phyloP scores from a whole-genome alignment of 352 stramenopile species.

The Phytophthora cajani region DNA sequence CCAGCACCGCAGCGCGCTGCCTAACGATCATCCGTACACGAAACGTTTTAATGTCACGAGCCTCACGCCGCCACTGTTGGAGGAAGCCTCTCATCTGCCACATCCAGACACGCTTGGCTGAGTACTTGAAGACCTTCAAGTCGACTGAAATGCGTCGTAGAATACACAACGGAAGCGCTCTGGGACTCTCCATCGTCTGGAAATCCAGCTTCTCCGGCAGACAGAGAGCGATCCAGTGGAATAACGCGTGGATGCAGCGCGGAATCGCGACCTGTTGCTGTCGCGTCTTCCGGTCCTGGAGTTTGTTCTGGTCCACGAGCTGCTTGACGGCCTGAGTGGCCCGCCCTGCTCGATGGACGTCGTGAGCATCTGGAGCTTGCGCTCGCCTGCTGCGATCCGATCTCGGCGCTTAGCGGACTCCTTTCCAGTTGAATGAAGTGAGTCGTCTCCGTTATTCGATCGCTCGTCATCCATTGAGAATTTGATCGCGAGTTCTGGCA shows the following conservation, averaged over 20 bases:
- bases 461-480: neutral
- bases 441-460: neutral
- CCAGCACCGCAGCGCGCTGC: conserved; percentile 33
- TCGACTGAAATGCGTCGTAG: conserved; percentile 37
- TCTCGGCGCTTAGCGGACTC: neutral
- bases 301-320: conserved; percentile 35
- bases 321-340: conserved; percentile 41
- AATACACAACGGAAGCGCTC: conserved; percentile 42
- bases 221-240: conserved; percentile 52
- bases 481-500: neutral
- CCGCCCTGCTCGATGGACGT: conserved; percentile 52
- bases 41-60: conserved; percentile 9
- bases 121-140: conserved; percentile 35
- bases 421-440: neutral
- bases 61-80: conserved; percentile 14
- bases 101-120: conserved; percentile 15
- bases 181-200: conserved; percentile 16
- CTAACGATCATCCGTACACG: conserved; percentile 31
- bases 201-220: conserved; percentile 43
- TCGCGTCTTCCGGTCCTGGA: conserved; percentile 27
- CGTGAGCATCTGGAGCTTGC: conserved; percentile 38
- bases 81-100: conserved; percentile 28
- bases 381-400: conserved; percentile 10
- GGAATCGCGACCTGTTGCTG: conserved; percentile 34
- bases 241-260: conserved; percentile 47